Percentiles rank a stretch among this genome's conserved stretches.
These are phyloP conservation scores for Lentithecium fluviatile DNA, from an alignment of 495 filamentous ascomycete genomes.

Conservation along the genomic window DNA sequence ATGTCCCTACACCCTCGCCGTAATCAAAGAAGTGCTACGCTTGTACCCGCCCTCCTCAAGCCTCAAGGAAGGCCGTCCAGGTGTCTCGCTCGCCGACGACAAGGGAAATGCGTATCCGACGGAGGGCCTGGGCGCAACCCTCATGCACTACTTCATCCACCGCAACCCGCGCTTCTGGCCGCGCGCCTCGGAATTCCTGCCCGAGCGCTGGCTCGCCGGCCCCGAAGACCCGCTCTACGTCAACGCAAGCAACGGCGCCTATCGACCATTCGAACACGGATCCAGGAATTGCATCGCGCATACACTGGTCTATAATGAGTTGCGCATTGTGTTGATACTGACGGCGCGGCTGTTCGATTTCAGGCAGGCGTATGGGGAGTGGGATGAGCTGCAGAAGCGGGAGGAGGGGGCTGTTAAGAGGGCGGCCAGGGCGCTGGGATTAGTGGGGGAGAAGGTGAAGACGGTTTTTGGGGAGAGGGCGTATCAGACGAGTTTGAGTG, in stretches of 20 bases:
- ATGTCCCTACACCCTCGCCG: background rate
- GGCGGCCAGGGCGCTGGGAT: background rate
- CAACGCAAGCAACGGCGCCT: background rate
- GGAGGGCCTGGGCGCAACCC: background rate
- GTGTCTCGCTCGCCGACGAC: background rate
- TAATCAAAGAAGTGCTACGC: constrained; percentile 8
- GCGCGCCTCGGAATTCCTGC: background rate
- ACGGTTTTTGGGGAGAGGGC: background rate
- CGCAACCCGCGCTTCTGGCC: background rate
- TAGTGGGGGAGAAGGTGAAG: background rate
- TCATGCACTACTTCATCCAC: background rate
- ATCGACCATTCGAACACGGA: constrained; percentile 36
- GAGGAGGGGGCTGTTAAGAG: background rate
- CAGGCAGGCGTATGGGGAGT: background rate
- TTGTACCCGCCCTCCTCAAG: constrained; percentile 5
- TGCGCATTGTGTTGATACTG: constrained; percentile 47
- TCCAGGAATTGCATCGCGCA: constrained; percentile 56
- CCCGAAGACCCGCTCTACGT: background rate
- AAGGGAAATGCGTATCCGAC: background rate
- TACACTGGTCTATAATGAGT: constrained; percentile 36
- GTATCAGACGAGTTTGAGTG: background rate
- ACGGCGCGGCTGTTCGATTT: constrained; percentile 29
- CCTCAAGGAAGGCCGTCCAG: background rate
- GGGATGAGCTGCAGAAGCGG: background rate
- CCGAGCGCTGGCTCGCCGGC: background rate